These are phyloP conservation scores for Cercospora zeae-maydis DNA, from an alignment of 2,329 filamentous ascomycete species.

Conservation along the genomic window DNA sequence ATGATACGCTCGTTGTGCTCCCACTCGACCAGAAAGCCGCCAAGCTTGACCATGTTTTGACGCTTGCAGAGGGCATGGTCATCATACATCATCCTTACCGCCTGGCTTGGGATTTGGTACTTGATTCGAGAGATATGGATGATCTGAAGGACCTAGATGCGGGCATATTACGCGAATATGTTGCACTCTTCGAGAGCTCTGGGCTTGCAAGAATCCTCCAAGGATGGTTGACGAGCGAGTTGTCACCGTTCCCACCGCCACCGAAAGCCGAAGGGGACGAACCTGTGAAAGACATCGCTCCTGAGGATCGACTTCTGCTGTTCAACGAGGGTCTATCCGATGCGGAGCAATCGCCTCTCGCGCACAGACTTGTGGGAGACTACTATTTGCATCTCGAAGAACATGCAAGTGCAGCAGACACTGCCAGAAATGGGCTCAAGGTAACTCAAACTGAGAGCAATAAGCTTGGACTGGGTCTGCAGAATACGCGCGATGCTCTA, in stretches of 20 bases:
- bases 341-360: constrained; percentile 65
- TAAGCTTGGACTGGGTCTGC: constrained; percentile 66
- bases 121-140: constrained; percentile 84
- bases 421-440: constrained; percentile 69
- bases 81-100: constrained; percentile 89
- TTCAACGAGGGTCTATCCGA: constrained; percentile 61
- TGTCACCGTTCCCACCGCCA: constrained; percentile 81
- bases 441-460: constrained; percentile 58
- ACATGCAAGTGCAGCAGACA: constrained; percentile 74
- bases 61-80: constrained; percentile 86
- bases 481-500: constrained; percentile 68
- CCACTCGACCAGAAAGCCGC: constrained; percentile 63
- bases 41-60: constrained; percentile 70
- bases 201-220: constrained; percentile 78
- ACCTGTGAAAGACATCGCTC: constrained; percentile 59
- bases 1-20: constrained; percentile 70
- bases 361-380: constrained; percentile 76
- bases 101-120: constrained; percentile 82
- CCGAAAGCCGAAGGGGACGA: constrained; percentile 38
- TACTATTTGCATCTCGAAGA: constrained; percentile 85
- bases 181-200: constrained; percentile 75
- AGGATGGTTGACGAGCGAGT: constrained; percentile 74
- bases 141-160: constrained; percentile 73
- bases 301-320: constrained; percentile 75
- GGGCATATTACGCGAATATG: constrained; percentile 74